A percentile compares a stretch with the other conserved stretches of the same genome.
Evolutionary conservation across 2,329 filamentous ascomycete genomes (phyloP).

Genomic region (Trichoderma lentiforme): DNA sequence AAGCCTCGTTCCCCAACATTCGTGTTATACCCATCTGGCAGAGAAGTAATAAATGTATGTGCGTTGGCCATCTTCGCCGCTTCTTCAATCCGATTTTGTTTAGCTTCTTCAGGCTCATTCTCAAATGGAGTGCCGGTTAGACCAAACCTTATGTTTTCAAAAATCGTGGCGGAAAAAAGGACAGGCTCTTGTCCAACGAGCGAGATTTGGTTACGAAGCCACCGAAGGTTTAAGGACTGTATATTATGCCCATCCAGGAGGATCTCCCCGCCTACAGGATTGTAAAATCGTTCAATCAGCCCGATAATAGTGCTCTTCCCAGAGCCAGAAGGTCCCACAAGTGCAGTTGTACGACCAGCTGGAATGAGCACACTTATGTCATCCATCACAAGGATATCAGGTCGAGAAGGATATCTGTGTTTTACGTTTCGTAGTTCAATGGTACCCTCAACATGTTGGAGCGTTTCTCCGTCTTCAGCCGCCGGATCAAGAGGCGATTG

Average conservation of each 20-base stretch:
- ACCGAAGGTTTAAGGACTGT: constrained; percentile 38
- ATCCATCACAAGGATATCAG: constrained; percentile 38
- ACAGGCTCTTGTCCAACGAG: constrained; percentile 48
- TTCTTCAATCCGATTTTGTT: constrained; percentile 16
- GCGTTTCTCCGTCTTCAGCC: constrained; percentile 29
- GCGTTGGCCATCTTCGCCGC: constrained; percentile 26
- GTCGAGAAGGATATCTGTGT: constrained; percentile 45
- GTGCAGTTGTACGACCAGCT: constrained; percentile 44
- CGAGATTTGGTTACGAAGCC: constrained; percentile 46
- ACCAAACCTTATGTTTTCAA: constrained; percentile 33
- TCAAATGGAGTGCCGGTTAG: constrained; percentile 36
- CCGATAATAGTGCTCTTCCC: constrained; percentile 50
- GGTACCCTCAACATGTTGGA: constrained; percentile 29
- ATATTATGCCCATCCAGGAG: constrained; percentile 37
- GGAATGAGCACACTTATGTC: constrained; percentile 37
- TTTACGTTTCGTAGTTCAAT: constrained; percentile 42
- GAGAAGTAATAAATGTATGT: constrained; percentile 25
- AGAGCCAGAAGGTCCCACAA: constrained; percentile 52
- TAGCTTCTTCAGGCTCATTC: neutral
- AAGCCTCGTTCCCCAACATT: constrained; percentile 25
- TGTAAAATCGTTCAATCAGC: constrained; percentile 53
- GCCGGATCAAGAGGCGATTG: constrained; percentile 33
- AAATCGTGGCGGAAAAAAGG: constrained; percentile 44
- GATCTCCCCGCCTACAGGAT: constrained; percentile 41
- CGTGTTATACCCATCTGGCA: constrained; percentile 26